Evolutionary conservation across 1,284 basidiomycete genomes (phyloP).

Genomic region (Boletus mariae): DNA sequence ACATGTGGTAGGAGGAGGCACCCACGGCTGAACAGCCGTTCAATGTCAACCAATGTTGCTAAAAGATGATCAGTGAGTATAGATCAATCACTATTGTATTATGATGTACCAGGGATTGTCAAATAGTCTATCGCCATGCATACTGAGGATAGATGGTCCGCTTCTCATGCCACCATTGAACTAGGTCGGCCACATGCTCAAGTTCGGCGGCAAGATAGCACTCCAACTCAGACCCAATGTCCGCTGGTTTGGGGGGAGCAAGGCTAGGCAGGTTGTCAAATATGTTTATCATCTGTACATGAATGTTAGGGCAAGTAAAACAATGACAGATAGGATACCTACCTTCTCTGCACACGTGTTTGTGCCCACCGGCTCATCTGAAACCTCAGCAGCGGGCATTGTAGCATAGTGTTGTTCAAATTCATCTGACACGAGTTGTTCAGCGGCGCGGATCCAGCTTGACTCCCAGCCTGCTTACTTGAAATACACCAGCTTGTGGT

Average conservation of each 20-base stretch:
- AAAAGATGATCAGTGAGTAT: too few relatives aligned
- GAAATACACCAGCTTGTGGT: not conserved
- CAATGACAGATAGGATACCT: not conserved
- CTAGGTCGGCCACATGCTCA: not conserved
- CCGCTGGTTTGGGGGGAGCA: not conserved
- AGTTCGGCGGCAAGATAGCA: not conserved
- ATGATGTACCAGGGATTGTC: too few relatives aligned
- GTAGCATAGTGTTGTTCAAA: not conserved
- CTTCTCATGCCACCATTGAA: not conserved
- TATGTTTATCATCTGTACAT: not conserved
- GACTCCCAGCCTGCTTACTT: not conserved
- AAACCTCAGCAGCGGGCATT: not conserved
- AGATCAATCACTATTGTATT: too few relatives aligned
- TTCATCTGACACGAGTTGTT: not conserved
- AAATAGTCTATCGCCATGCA: too few relatives aligned
- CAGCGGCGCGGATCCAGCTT: not conserved
- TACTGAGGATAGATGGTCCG: not conserved
- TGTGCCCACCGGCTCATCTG: not conserved
- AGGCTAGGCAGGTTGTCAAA: not conserved
- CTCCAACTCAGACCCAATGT: not conserved
- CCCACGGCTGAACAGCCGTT: too few relatives aligned
- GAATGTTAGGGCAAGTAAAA: not conserved
- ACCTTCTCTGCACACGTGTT: not conserved
- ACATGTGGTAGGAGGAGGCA: too few relatives aligned
- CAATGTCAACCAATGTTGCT: too few relatives aligned